Conservation (phyloP, 495 filamentous ascomycete genomes). For the Pyrenopolyporus hunteri region DNA sequence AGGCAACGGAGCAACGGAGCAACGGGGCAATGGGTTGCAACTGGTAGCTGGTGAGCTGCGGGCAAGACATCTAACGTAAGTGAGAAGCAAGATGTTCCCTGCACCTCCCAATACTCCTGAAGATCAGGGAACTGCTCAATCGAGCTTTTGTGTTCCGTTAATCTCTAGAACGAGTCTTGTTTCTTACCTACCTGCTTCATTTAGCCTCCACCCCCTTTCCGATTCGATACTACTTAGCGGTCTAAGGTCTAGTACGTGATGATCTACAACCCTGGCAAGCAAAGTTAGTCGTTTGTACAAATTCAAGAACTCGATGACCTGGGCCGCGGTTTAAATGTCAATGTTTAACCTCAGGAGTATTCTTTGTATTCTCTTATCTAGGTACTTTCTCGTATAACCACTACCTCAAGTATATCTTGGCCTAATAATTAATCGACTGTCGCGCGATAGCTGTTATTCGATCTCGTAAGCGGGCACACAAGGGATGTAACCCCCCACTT, state of each 20-base stretch:
- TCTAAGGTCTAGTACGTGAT: too few species aligned
- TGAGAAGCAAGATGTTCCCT: neutral
- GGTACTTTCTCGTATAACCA: too few species aligned
- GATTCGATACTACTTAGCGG: neutral
- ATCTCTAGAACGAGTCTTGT: neutral
- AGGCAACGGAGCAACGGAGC: too few species aligned
- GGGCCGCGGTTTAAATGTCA: too few species aligned
- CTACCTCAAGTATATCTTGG: too few species aligned
- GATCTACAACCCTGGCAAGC: too few species aligned
- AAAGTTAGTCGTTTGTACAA: too few species aligned
- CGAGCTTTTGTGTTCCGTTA: slow-evolving; percentile 10
- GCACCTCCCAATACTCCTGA: slow-evolving; percentile 11
- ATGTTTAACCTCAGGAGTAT: too few species aligned
- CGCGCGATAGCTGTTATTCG: neutral
- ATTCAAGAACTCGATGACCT: too few species aligned
- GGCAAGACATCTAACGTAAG: slow-evolving; percentile 16
- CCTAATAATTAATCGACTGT: slow-evolving; percentile 1
- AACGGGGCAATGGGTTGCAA: slow-evolving; percentile 31
- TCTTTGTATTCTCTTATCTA: too few species aligned
- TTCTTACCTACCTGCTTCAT: neutral
- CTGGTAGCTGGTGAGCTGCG: slow-evolving; percentile 32
- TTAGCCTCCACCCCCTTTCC: neutral
- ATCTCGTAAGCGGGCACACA: neutral
- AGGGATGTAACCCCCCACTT: slow-evolving; percentile 25
- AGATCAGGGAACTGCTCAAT: slow-evolving; percentile 23